These are phyloP conservation scores for Isoetes engelmannii DNA, from an alignment of 83 land plant species.

Conservation along the genomic window DNA sequence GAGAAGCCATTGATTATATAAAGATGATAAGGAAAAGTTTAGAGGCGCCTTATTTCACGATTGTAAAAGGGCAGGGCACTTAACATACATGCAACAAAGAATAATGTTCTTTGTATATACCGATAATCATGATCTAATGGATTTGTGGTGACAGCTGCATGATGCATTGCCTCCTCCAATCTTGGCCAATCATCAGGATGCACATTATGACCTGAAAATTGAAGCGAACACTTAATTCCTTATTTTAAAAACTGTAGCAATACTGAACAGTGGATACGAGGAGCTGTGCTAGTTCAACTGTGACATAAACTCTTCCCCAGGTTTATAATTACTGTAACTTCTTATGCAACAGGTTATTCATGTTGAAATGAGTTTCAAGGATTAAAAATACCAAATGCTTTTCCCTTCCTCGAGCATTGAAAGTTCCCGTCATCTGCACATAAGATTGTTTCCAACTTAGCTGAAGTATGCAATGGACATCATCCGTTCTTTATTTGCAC, in stretches of 20 bases:
- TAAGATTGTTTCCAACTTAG: too few relatives aligned
- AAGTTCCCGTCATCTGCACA: too few relatives aligned
- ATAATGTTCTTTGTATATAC: neutral
- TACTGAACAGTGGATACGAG: neutral
- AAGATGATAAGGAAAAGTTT: neutral
- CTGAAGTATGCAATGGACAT: too few relatives aligned
- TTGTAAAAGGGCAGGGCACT: neutral
- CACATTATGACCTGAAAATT: neutral
- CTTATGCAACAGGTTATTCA: too few relatives aligned
- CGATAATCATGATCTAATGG: conserved; percentile 9
- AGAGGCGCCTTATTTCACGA: neutral
- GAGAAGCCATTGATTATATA: neutral
- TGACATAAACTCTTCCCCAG: too few relatives aligned
- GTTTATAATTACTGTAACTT: too few relatives aligned
- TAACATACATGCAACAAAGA: neutral
- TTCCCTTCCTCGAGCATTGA: too few relatives aligned
- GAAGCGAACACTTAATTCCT: neutral
- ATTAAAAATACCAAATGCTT: too few relatives aligned
- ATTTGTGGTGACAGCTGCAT: neutral
- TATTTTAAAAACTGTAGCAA: neutral
- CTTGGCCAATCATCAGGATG: conserved; percentile 7
- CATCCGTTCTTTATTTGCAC: too few relatives aligned
- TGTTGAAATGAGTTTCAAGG: too few relatives aligned
- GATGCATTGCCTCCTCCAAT: neutral
- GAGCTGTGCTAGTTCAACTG: too few relatives aligned